Evolutionary conservation across 208 protist species (phyloP).

Genomic region (Acanthamoeba polyphaga): DNA sequence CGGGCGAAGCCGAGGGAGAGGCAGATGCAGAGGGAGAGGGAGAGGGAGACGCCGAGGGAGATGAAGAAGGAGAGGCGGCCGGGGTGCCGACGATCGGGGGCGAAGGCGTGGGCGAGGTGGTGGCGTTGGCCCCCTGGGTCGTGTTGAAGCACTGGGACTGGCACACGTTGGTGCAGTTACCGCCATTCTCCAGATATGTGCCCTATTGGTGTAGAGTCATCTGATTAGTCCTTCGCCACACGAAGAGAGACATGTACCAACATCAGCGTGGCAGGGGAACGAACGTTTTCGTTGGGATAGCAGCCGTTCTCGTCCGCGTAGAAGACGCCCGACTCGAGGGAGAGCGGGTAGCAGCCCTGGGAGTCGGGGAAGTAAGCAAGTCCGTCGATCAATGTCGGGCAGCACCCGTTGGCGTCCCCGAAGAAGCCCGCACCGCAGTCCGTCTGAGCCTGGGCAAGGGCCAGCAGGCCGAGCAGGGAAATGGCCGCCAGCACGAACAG

Average conservation of each 20-base stretch:
- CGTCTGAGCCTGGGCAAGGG: background rate
- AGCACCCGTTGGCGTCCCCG: slow-evolving; percentile 26
- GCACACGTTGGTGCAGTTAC: background rate
- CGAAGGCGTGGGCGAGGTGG: background rate
- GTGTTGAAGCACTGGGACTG: slow-evolving; percentile 29
- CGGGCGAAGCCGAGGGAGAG: background rate
- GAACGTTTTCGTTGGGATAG: slow-evolving; percentile 30
- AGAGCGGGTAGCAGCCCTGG: slow-evolving; percentile 1
- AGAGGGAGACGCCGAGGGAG: background rate
- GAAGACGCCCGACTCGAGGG: background rate
- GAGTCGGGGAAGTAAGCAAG: slow-evolving; percentile 27
- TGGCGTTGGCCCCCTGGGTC: background rate
- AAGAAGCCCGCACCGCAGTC: background rate
- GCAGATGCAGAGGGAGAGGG: slow-evolving; percentile 5
- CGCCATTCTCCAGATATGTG: background rate
- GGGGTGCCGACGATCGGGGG: background rate
- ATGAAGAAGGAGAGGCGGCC: background rate
- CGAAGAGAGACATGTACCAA: no score
- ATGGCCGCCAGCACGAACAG: background rate
- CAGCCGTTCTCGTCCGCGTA: background rate
- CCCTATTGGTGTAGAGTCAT: no score
- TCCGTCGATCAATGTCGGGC: background rate
- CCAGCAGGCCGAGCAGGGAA: background rate
- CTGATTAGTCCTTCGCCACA: no score
- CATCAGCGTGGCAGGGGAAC: background rate